phyloP scores from a whole-genome alignment of 2,329 filamentous ascomycete species.

The Pseudogymnoascus sp. region DNA sequence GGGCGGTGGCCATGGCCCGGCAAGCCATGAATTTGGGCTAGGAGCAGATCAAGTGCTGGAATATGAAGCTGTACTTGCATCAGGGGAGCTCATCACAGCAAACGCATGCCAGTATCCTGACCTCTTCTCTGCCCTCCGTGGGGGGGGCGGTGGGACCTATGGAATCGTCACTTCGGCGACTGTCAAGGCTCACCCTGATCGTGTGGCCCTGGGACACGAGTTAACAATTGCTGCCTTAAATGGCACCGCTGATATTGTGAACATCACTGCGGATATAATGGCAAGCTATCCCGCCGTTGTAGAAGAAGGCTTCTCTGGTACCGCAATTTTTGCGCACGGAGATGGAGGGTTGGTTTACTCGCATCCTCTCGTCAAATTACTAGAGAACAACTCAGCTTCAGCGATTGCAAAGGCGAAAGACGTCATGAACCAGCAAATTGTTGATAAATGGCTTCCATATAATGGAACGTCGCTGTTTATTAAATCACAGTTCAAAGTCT shows the following conservation, averaged over 20 bases:
- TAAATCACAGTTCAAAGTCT: too few species aligned
- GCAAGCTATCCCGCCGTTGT: slow-evolving; percentile 10
- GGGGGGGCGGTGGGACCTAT: slow-evolving; percentile 38
- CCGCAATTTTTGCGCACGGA: slow-evolving; percentile 11
- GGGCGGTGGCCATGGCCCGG: too few species aligned
- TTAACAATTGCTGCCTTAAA: too few species aligned
- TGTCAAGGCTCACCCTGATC: neutral
- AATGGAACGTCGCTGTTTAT: slow-evolving; percentile 21
- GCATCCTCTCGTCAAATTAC: too few species aligned
- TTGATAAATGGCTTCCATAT: slow-evolving; percentile 12
- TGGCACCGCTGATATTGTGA: too few species aligned
- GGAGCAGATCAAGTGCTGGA: too few species aligned
- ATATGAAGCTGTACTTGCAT: too few species aligned
- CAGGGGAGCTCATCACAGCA: slow-evolving; percentile 19
- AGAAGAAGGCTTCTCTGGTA: slow-evolving; percentile 1
- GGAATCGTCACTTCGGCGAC: slow-evolving; percentile 32
- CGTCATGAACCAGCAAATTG: slow-evolving; percentile 10
- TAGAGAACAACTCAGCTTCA: too few species aligned
- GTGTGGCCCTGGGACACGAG: too few species aligned
- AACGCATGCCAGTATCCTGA: slow-evolving; percentile 36
- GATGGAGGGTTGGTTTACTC: neutral
- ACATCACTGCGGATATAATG: slow-evolving; percentile 10
- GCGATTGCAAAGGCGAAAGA: too few species aligned
- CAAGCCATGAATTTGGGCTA: too few species aligned
- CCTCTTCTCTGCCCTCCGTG: slow-evolving; percentile 42